Base-by-base conservation (phyloP, 805 yeast species). In the Kluyveromyces lactis region DNA sequence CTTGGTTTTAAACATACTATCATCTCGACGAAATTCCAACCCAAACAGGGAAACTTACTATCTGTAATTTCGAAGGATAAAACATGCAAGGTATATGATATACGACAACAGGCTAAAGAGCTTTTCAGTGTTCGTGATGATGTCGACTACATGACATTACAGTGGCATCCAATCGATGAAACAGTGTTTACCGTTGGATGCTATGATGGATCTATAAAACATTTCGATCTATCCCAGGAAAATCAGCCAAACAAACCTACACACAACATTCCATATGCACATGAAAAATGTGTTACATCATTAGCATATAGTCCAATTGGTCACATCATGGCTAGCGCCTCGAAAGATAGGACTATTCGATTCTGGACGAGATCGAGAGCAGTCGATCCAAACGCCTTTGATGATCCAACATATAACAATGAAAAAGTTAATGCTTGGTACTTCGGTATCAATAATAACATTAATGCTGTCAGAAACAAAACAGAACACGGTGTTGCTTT, bases 291-390 rank as follows among this genome's bases (percentile, higher is more conserved):
- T 3, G 77, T 92, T 38, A 87, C 90, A 61, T 77, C 95, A 3
- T 60, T 92, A 41, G 90, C 89, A 44, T 92, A 87, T 56, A 97
- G 89, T 61, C 97, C 97, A 2, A 67, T 84, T 51, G 99, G 99
- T 3, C 97, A 92, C 62, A 66, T 90, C 37, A 66, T 92, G 26
- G 79, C 94, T 40, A 79, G 96, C 6, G 97, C 96, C 0, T 90
- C 97, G 15, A 86, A 92, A 42, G 99, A 92, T 60, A 76, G 92
- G 55, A 78, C 94, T 4, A 85, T 95, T 18, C 66, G 97, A 41
- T 85, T 94, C 62, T 92, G 99, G 99, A 78, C 89, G 23, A 70
- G 99, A 38, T 82, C 95, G 1, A 71, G 95, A 55, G 96, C 97
- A 2, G 81, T 80, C 49, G 98, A 92, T 64, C 82, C 86, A 1